These are phyloP conservation scores for Fagopyrum esculentum DNA, from an alignment of 148 eudicot genomes.

Conservation along the genomic window DNA sequence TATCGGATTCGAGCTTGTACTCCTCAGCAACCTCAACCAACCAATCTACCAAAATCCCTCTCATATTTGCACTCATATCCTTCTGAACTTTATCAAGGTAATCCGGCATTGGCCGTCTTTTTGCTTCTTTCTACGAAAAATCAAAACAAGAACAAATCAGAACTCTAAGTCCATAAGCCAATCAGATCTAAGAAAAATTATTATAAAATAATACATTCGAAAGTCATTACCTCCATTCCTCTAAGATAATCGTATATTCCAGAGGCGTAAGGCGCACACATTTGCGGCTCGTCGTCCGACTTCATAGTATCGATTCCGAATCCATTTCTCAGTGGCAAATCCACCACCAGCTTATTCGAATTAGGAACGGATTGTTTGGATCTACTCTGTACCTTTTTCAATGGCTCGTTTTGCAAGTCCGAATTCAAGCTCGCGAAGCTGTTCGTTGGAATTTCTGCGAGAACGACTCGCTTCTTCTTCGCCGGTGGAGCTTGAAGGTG, in stretches of 20 bases:
- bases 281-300: constrained; percentile 47
- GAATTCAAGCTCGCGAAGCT: constrained; percentile 1
- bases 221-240: constrained; percentile 59
- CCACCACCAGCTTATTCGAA: constrained; percentile 13
- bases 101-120: constrained; percentile 30
- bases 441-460: constrained; percentile 52
- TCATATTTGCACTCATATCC: constrained; percentile 38
- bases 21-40: constrained; percentile 58
- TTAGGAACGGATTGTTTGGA: constrained; percentile 13
- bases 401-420: neutral
- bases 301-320: constrained; percentile 21
- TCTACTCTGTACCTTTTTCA: constrained; percentile 15
- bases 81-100: constrained; percentile 47
- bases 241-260: constrained; percentile 67
- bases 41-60: constrained; percentile 51
- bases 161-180: neutral
- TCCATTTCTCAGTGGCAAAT: neutral
- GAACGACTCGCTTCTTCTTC: constrained; percentile 51
- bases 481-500: constrained; percentile 11
- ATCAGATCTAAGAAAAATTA: neutral
- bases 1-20: constrained; percentile 52
- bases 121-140: constrained; percentile 35
- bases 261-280: constrained; percentile 57
- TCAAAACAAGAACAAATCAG: neutral
- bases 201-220: neutral